These are phyloP conservation scores for Sporisorium scitamineum DNA, from an alignment of 1,284 basidiomycete species.

Conservation along the genomic window DNA sequence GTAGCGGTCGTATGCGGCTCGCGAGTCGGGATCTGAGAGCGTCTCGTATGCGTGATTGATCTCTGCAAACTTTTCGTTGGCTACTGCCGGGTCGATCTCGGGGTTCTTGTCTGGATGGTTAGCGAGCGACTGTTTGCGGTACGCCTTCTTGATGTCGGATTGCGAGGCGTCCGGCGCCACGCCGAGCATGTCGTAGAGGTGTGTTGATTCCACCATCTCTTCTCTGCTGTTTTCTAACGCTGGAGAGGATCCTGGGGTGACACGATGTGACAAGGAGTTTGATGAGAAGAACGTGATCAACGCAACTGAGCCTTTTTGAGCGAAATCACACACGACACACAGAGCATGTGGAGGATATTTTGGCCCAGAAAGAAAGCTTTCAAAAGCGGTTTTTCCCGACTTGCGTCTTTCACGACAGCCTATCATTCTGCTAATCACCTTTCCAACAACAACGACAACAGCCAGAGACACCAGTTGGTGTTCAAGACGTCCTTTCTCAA, in stretches of 20 bases:
- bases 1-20: conserved; percentile 63
- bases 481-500: neutral
- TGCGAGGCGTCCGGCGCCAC: conserved; percentile 79
- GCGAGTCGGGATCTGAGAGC: conserved; percentile 58
- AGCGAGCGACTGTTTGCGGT: conserved; percentile 63
- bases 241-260: too few relatives aligned
- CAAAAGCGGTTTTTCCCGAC: neutral
- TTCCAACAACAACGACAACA: too few relatives aligned
- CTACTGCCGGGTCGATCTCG: conserved; percentile 55
- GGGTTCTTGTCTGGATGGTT: conserved; percentile 68
- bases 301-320: conserved; percentile 6
- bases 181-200: conserved; percentile 73
- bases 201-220: conserved; percentile 51
- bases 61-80: conserved; percentile 63
- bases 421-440: neutral
- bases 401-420: neutral
- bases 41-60: conserved; percentile 66
- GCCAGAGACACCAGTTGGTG: neutral
- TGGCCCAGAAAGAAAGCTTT: neutral
- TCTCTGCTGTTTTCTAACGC: neutral
- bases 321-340: conserved; percentile 8
- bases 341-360: conserved; percentile 5
- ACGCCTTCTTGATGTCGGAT: conserved; percentile 85
- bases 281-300: conserved; percentile 6
- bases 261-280: neutral